Evolutionary conservation across 202 grass and related monocot species (phyloP).

Genomic region (Eragrostis tef): DNA sequence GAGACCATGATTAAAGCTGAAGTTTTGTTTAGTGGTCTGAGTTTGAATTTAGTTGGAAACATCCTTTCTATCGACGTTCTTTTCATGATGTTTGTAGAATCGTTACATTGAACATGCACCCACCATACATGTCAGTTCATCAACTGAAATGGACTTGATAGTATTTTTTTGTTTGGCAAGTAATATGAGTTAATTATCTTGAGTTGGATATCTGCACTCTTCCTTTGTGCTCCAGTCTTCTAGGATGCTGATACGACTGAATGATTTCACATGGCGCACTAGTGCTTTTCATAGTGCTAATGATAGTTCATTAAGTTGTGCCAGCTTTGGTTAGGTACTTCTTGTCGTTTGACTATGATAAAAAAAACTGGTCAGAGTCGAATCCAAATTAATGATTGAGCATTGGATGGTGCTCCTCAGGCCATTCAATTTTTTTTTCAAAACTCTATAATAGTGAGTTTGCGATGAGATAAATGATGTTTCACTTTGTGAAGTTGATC

Average conservation of each 20-base stretch:
- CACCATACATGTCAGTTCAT: conserved; percentile 13
- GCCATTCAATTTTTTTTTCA: background rate
- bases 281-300: conserved; percentile 19
- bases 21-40: background rate
- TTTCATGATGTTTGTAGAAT: background rate
- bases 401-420: conserved; percentile 17
- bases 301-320: conserved; percentile 35
- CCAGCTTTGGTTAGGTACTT: conserved; percentile 35
- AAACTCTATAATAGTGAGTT: background rate
- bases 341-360: conserved; percentile 41
- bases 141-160: background rate
- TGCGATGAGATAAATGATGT: background rate
- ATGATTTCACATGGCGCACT: conserved; percentile 31
- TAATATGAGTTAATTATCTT: background rate
- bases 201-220: background rate
- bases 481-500: conserved; percentile 28
- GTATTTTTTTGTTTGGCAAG: background rate
- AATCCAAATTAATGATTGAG: conserved; percentile 17
- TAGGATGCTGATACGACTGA: conserved; percentile 29
- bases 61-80: background rate
- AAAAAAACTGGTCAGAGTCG: background rate
- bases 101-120: conserved; percentile 9
- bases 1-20: conserved; percentile 21
- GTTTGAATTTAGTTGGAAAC: conserved; percentile 17
- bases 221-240: background rate